A percentile compares a stretch with the other conserved stretches of the same genome.
phyloP scores from a whole-genome alignment of 495 filamentous ascomycete species.

The Polyplosphaeria fusca region DNA sequence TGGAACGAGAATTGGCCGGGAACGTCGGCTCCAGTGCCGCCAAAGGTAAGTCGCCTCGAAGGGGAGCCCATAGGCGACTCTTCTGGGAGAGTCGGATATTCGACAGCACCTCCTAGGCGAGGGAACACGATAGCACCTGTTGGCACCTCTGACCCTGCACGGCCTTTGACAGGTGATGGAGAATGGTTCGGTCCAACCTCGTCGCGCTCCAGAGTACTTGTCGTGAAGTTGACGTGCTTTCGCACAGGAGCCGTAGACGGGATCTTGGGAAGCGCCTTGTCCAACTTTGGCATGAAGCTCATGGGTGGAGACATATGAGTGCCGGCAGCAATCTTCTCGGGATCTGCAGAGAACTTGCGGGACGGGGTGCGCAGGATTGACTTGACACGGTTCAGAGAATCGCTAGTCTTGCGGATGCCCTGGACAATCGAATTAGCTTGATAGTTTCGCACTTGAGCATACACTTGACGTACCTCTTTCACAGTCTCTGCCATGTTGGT shows the following conservation, averaged over 20 bases:
- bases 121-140: conserved; percentile 14
- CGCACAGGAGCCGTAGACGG: conserved; percentile 36
- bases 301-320: conserved; percentile 49
- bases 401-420: conserved; percentile 29
- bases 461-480: conserved; percentile 16
- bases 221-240: conserved; percentile 62
- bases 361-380: conserved; percentile 61
- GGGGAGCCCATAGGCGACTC: conserved; percentile 5
- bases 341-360: conserved; percentile 61
- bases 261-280: conserved; percentile 39
- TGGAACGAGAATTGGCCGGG: conserved; percentile 43
- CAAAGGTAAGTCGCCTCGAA: conserved; percentile 26
- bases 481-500: conserved; percentile 19
- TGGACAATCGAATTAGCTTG: no score
- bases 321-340: conserved; percentile 57
- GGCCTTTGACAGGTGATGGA: conserved; percentile 26
- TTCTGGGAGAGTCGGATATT: conserved; percentile 32
- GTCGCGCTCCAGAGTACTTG: conserved; percentile 47
- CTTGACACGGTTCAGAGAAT: conserved; percentile 43
- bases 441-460: no score
- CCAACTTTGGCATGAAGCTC: conserved; percentile 36
- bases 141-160: conserved; percentile 29
- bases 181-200: conserved; percentile 33
- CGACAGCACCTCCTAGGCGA: conserved; percentile 7
- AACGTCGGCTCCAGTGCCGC: conserved; percentile 16